These are phyloP conservation scores for Heritiera littoralis DNA, from an alignment of 345 rosid species.

Conservation along the genomic window DNA sequence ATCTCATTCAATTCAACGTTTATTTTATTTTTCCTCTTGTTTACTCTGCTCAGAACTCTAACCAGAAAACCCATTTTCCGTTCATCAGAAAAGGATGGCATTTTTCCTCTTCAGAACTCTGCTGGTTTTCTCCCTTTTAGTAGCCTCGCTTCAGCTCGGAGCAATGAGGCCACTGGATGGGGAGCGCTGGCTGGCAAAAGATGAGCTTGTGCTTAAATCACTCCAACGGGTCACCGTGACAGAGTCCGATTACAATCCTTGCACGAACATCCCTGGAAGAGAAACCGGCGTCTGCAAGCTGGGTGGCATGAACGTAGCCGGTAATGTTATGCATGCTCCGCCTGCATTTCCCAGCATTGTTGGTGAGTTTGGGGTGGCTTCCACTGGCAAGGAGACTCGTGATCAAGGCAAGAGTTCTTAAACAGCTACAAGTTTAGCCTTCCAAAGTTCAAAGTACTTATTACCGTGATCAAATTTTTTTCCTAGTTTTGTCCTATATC, in stretches of 20 bases:
- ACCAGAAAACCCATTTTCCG: neutral
- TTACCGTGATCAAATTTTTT: neutral
- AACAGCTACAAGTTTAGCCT: neutral
- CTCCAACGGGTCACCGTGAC: conserved; percentile 24
- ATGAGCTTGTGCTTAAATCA: conserved; percentile 17
- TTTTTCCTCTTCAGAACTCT: neutral
- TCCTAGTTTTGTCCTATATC: neutral
- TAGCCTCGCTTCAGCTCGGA: conserved; percentile 18
- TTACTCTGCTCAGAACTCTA: neutral
- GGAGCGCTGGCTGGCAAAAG: conserved; percentile 1
- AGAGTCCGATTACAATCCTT: conserved; percentile 22
- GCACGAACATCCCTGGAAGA: conserved; percentile 27
- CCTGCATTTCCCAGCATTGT: conserved; percentile 19
- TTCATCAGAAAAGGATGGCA: neutral
- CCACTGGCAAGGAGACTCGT: conserved; percentile 3
- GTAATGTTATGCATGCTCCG: conserved; percentile 13
- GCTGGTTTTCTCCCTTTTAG: conserved; percentile 7
- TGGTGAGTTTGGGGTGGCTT: conserved; percentile 18
- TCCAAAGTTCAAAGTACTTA: neutral
- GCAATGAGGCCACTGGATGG: conserved; percentile 26
- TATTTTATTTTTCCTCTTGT: neutral
- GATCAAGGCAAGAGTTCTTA: conserved; percentile 25
- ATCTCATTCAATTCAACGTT: neutral
- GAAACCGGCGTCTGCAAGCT: conserved; percentile 29
- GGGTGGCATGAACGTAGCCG: conserved; percentile 28